Percentiles rank a stretch among this genome's conserved stretches.
These are phyloP conservation scores for Xylaria sp. DNA, from an alignment of 2,329 filamentous ascomycete genomes.

Conservation along the genomic window DNA sequence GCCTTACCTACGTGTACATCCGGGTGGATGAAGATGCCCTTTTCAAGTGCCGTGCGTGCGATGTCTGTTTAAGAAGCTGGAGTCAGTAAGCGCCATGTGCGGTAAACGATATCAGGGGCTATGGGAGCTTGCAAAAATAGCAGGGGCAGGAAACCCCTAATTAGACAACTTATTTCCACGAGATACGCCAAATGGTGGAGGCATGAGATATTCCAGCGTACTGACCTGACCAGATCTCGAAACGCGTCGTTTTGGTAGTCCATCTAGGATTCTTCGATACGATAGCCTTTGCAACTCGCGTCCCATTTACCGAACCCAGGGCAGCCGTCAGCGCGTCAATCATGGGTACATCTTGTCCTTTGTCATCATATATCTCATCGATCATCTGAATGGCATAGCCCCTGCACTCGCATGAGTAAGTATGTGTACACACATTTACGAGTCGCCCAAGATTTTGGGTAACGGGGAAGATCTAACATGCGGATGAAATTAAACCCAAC, in stretches of 20 bases:
- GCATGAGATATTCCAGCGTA: not conserved
- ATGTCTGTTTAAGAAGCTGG: constrained; percentile 39
- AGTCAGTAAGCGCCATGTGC: not conserved
- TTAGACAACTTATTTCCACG: not conserved
- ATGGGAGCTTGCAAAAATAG: not conserved
- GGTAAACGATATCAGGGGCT: not conserved
- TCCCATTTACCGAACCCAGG: constrained; percentile 60
- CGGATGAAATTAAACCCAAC: constrained; percentile 67
- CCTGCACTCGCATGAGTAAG: constrained; percentile 38
- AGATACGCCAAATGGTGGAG: not conserved
- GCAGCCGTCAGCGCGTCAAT: constrained; percentile 52
- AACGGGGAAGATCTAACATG: constrained; percentile 48
- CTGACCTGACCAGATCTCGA: constrained; percentile 52
- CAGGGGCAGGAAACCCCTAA: too few species aligned
- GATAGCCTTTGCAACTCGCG: constrained; percentile 57
- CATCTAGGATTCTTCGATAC: constrained; percentile 61
- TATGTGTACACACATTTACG: not conserved
- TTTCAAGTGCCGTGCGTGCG: constrained; percentile 48
- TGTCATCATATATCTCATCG: constrained; percentile 56
- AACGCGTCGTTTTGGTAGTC: constrained; percentile 58
- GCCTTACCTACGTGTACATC: constrained; percentile 56
- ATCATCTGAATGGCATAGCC: constrained; percentile 67
- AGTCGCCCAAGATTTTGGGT: not conserved
- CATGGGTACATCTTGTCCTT: constrained; percentile 53
- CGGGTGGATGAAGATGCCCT: constrained; percentile 54